phyloP scores from a whole-genome alignment of 2,329 filamentous ascomycete genomes.

The Periglandula ipomoeae region DNA sequence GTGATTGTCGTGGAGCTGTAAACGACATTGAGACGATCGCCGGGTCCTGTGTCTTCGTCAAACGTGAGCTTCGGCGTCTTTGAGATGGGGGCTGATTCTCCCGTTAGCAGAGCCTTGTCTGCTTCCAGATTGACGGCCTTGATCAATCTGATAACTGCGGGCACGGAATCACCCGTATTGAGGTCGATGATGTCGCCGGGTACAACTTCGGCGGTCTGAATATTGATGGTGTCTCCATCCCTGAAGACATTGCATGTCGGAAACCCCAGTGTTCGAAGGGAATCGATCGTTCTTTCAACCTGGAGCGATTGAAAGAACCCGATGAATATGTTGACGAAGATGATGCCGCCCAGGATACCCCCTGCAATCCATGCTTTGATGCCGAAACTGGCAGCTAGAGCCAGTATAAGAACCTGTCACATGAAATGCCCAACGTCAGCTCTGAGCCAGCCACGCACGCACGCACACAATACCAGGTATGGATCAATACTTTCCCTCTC shows the following conservation, averaged over 20 bases:
- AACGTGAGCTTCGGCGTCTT: conserved; percentile 36
- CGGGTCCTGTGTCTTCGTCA: conserved; percentile 24
- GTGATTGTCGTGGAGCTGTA: conserved; percentile 44
- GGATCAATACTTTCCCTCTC: too few species aligned
- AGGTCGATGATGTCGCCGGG: conserved; percentile 43
- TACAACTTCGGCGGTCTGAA: conserved; percentile 30
- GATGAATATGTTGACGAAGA: conserved; percentile 25
- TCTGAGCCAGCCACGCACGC: not conserved
- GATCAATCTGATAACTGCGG: conserved; percentile 42
- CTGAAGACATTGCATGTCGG: conserved; percentile 28
- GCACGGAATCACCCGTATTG: conserved; percentile 43
- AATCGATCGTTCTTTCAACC: conserved; percentile 31
- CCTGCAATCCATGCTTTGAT: conserved; percentile 44
- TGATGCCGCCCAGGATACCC: conserved; percentile 38
- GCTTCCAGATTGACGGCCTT: conserved; percentile 52
- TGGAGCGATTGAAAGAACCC: conserved; percentile 33
- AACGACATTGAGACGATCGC: conserved; percentile 47
- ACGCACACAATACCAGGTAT: not conserved
- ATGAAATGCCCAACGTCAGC: not conserved
- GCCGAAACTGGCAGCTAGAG: conserved; percentile 44
- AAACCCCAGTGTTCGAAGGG: conserved; percentile 22
- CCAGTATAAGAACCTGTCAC: conserved; percentile 42
- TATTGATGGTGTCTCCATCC: conserved; percentile 20
- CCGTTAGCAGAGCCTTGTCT: conserved; percentile 52
- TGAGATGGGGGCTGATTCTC: conserved; percentile 46